Base-by-base conservation (phyloP, 1,139 yeast genomes). In the Yamadazyma sp. region DNA sequence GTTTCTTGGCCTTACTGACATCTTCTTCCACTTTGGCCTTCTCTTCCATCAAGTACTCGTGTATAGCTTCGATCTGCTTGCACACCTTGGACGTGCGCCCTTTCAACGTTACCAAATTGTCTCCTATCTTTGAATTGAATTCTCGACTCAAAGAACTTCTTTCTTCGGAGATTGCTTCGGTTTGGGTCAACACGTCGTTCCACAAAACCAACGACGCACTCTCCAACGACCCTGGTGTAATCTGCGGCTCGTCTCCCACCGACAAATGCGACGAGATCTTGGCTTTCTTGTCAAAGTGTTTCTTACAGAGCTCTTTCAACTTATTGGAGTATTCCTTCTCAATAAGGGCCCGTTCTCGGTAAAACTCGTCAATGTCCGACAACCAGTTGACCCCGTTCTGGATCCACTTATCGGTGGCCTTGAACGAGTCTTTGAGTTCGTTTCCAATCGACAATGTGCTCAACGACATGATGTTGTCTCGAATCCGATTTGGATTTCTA, bases 211-310 rank as follows among this genome's bases (percentile, higher is more conserved):
- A 64, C n/a, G 88, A 76, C 0, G 97, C 96, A 47, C 87, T 78
- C 56, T 94, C 98, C 37, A 92, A 67, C 0, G 97, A 89, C 0
- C 99, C 98, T 0, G 98, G 97, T 0, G 99, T 92, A 39, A 87
- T 76, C 33, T 81, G 78, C 0, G 99, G 98, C 20, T 78, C 77
- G 46, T 88, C 96, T 20, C 99, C 99, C 6, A 94, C 98, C 27
- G 92, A 81, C 25, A 94, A 63, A 16, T 66, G 62, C 0, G 94
- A 78, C 20, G 88, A 72, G 10, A 73, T 61, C 51, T 78, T 79
- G 30, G 95, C 84, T 57, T 90, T 88, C 59, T 80, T 85, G 42
- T 82, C 86, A 53, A 87, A 81, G 50, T 80, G 86, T 44, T 80
- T 86, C 42, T 80, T 67, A 36, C 88, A 74, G 46, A 94, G 64